Conservation (phyloP, 345 rosid species). For the Euphorbia peplus region DNA sequence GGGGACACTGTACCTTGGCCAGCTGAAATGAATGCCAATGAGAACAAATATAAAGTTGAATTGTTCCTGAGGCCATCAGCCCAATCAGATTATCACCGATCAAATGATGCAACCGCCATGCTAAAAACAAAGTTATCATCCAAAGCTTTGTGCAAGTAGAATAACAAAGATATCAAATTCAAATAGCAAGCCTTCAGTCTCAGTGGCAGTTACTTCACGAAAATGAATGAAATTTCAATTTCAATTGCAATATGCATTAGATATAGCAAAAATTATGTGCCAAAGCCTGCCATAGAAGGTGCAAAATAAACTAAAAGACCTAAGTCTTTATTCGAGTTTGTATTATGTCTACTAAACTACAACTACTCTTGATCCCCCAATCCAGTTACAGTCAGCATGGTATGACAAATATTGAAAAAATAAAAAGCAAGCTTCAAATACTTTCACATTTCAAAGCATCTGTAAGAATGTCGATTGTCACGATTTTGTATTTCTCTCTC, state of each 20-base stretch:
- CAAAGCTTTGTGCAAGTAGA: slow-evolving; percentile 1
- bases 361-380: neutral
- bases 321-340: neutral
- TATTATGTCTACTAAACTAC: neutral
- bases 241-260: neutral
- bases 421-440: neutral
- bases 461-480: neutral
- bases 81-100: slow-evolving; percentile 7
- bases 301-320: neutral
- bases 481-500: neutral
- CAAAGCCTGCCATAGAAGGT: neutral
- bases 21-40: slow-evolving; percentile 46
- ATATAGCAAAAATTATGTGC: neutral
- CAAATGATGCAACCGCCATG: slow-evolving; percentile 1
- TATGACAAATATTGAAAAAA: neutral
- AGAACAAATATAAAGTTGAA: neutral
- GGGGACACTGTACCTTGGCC: slow-evolving; percentile 78
- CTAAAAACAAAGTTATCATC: neutral
- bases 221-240: neutral
- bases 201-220: neutral
- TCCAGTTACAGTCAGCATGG: neutral
- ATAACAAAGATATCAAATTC: neutral
- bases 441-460: neutral
- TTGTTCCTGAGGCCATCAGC: neutral
- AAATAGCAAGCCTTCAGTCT: neutral